phyloP scores from a whole-genome alignment of 768 basidiomycete species.

The Rhizopogon vinicolor region DNA sequence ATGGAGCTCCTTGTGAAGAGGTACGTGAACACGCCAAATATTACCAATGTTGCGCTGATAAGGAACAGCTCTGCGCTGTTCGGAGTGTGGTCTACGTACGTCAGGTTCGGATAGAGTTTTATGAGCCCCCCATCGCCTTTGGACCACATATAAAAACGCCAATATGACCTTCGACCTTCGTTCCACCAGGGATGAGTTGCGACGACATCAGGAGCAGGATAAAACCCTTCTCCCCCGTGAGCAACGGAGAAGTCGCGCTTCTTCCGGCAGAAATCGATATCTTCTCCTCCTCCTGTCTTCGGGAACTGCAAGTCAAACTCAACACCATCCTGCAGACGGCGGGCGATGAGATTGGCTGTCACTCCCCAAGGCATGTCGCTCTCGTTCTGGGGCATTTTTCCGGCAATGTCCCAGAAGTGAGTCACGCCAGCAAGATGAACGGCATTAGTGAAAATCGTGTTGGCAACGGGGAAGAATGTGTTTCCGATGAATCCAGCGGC shows the following conservation, averaged over 20 bases:
- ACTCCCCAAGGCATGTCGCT: constrained; percentile 58
- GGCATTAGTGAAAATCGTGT: constrained; percentile 47
- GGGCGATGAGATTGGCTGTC: constrained; percentile 53
- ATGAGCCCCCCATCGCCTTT: constrained; percentile 52
- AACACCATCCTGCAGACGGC: constrained; percentile 42
- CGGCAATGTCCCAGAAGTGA: constrained; percentile 59
- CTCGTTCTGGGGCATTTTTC: constrained; percentile 32
- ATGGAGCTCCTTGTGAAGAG: constrained; percentile 9
- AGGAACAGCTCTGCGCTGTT: constrained; percentile 46
- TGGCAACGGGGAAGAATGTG: constrained; percentile 42
- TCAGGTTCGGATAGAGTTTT: constrained; percentile 40
- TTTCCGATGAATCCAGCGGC: constrained; percentile 56
- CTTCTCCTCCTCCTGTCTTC: constrained; percentile 62
- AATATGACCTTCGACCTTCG: constrained; percentile 39
- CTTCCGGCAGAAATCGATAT: constrained; percentile 53
- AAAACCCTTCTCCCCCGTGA: constrained; percentile 36
- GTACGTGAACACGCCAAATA: constrained; percentile 10
- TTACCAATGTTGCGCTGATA: constrained; percentile 13
- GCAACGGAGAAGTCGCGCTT: constrained; percentile 36
- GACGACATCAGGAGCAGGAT: constrained; percentile 41
- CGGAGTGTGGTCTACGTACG: constrained; percentile 41
- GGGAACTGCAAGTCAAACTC: constrained; percentile 45
- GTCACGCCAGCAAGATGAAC: constrained; percentile 53
- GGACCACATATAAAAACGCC: constrained; percentile 55
- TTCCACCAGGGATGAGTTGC: constrained; percentile 60